Conservation (phyloP, 1,284 basidiomycete species). For the Ceratorhiza oryzae-sativae region DNA sequence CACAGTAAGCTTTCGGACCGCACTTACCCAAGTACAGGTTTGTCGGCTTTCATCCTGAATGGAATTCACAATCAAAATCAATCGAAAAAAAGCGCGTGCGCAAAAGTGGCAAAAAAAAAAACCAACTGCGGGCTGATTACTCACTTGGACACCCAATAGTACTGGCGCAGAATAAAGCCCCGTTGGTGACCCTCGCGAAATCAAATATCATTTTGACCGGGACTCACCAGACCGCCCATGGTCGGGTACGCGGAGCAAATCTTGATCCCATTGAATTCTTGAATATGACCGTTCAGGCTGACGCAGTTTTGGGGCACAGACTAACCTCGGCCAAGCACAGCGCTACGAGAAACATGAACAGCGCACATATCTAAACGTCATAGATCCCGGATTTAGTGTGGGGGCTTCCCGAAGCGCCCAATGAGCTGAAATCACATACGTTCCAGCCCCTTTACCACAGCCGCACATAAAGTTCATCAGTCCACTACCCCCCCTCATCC, state of each 20-base stretch:
- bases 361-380: conserved; percentile 58
- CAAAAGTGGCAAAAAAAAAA: conserved; percentile 28
- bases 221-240: conserved; percentile 54
- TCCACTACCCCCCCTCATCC: background rate
- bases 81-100: background rate
- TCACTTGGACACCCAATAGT: conserved; percentile 40
- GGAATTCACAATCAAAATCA: conserved; percentile 49
- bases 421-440: conserved; percentile 50
- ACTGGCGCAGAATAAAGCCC: background rate
- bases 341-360: conserved; percentile 67
- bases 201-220: background rate
- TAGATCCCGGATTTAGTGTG: background rate
- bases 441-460: conserved; percentile 60
- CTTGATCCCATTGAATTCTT: conserved; percentile 3
- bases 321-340: conserved; percentile 60
- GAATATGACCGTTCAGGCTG: background rate
- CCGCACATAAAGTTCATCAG: background rate
- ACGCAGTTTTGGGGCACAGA: background rate
- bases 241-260: conserved; percentile 23
- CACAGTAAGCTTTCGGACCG: background rate
- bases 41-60: conserved; percentile 66
- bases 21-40: conserved; percentile 61
- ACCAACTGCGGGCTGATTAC: background rate
- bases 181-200: conserved; percentile 1
- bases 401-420: background rate